Evolutionary conservation across 1,284 basidiomycete species (phyloP).

Genomic region (Pholiota adiposa): DNA sequence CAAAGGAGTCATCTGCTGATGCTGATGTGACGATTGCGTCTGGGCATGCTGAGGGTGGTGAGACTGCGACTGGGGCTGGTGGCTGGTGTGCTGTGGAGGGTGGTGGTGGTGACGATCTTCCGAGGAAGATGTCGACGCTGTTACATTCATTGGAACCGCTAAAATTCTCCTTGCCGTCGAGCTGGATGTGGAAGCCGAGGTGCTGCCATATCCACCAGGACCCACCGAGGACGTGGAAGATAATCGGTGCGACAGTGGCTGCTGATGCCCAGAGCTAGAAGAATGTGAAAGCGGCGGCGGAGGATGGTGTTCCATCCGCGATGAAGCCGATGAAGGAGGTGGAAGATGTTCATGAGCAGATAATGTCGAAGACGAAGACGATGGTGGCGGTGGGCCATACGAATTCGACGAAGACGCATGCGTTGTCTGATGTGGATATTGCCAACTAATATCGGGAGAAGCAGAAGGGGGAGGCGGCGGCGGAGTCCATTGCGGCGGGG

Average conservation of each 20-base stretch:
- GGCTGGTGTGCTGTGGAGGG: constrained; percentile 3
- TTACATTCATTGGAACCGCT: constrained; percentile 4
- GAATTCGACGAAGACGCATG: constrained; percentile 13
- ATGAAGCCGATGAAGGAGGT: constrained; percentile 16
- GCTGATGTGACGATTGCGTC: constrained; percentile 9
- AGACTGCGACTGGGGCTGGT: constrained; percentile 12
- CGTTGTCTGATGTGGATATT: constrained; percentile 13
- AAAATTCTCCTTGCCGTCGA: constrained; percentile 1
- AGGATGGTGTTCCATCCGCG: constrained; percentile 9
- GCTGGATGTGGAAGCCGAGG: constrained; percentile 12
- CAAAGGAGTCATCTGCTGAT: constrained; percentile 12
- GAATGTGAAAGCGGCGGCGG: constrained; percentile 14
- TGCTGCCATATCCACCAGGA: constrained; percentile 1
- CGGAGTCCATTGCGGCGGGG: constrained; percentile 19
- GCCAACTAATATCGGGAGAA: constrained; percentile 19
- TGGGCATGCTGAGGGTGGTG: constrained; percentile 3
- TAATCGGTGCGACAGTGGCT: constrained; percentile 10
- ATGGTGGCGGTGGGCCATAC: constrained; percentile 16
- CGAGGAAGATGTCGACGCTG: constrained; percentile 2
- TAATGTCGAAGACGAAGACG: constrained; percentile 16
- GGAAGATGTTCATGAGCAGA: constrained; percentile 21
- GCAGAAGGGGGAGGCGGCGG: constrained; percentile 20
- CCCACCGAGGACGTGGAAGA: constrained; percentile 8
- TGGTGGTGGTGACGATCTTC: constrained; percentile 13
- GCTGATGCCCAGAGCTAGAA: constrained; percentile 16